Base-by-base conservation (phyloP, 2,329 filamentous ascomycete species). In the Colletotrichum sidae region DNA sequence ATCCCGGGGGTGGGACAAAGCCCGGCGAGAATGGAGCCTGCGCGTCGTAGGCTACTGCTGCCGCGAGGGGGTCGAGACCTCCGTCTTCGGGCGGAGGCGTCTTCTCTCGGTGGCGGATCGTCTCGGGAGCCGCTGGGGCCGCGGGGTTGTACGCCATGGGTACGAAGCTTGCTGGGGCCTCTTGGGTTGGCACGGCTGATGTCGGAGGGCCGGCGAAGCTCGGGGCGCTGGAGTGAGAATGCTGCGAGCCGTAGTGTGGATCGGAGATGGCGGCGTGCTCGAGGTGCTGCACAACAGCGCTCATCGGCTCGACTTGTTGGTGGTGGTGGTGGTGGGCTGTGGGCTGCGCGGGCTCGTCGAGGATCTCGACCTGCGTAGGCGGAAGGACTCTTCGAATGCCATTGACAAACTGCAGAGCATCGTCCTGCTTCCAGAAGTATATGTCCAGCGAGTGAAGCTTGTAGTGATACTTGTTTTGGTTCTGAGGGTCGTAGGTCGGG, bases 71-170 rank as follows among this genome's bases (percentile, higher is more conserved):
- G 69, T 88, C 86, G 3, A 82, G 79, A 11, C 83, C 86, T 44
- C 83, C 87, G 70, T 94, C 92, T 39, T 89, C 86, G 4, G 90
- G 90, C 4, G 92, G 92, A 2, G 92, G 92, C 0, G 92, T 95
- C 83, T 94, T 94, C 76, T 94, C 92, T 52, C 92, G 85, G 74
- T 92, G 87, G 17, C 85, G 82, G 55, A 94, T 88, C 25, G 86
- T 83, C 75, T 94, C 92, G 1, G 92, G 91, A 0, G 91, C 90
- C 0, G 91, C 84, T 5, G 92, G 92, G 1, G 92, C 91, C 1
- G 92, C 92, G 3, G 92, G 92, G 73, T 94, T 94, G 74, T 94
- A 94, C 2, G 90, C 86, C 79, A 92, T 88, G 0, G 90, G 90
- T 8, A 78, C 82, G 70, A 89, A 90, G 70, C 72, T 83, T 39